These are phyloP conservation scores for Triticum monococcum DNA, from an alignment of 176 grass and related monocot species.

Conservation along the genomic window DNA sequence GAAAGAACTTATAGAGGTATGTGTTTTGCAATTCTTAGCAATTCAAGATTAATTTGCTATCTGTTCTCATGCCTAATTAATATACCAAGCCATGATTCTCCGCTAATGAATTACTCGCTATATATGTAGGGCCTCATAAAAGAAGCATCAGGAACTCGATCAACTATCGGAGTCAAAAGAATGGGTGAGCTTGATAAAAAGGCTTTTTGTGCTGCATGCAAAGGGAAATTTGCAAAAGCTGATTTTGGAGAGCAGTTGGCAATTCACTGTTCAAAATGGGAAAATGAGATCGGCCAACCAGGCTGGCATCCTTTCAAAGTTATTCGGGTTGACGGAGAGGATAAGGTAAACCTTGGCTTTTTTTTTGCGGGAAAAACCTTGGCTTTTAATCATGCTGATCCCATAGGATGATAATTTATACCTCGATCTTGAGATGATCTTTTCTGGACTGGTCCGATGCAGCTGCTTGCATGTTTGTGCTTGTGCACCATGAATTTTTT, in stretches of 20 bases:
- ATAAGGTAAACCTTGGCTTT: constrained; percentile 39
- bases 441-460: background rate
- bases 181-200: constrained; percentile 77
- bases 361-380: too few relatives aligned
- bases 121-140: constrained; percentile 45
- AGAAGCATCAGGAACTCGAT: constrained; percentile 27
- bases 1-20: constrained; percentile 42
- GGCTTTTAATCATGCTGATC: background rate
- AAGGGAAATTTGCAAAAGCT: constrained; percentile 7
- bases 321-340: constrained; percentile 17
- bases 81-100: background rate
- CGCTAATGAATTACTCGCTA: constrained; percentile 9
- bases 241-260: too few relatives aligned
- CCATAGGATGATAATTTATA: background rate
- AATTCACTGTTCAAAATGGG: constrained; percentile 50
- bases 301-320: constrained; percentile 74
- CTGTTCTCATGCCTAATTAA: background rate
- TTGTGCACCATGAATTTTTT: background rate
- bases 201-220: constrained; percentile 57
- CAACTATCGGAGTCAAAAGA: constrained; percentile 64
- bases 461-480: background rate
- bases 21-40: background rate
- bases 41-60: background rate
- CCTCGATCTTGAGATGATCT: background rate
- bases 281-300: constrained; percentile 56